These are phyloP conservation scores for Galium porrigens DNA, from an alignment of 305 asterid species.

Conservation along the genomic window DNA sequence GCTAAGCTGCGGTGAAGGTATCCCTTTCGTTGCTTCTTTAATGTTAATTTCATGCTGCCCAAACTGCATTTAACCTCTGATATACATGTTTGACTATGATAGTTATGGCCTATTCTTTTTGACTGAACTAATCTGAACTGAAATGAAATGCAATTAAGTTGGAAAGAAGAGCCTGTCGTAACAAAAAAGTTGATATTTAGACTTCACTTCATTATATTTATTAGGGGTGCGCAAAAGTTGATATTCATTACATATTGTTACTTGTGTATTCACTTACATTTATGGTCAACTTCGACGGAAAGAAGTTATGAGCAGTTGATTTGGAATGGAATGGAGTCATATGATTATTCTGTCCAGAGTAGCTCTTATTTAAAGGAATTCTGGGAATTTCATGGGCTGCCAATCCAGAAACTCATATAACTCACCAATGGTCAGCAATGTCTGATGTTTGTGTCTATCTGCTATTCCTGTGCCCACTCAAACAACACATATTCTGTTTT, in stretches of 20 bases:
- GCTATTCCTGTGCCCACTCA: too few relatives aligned
- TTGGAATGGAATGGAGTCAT: neutral
- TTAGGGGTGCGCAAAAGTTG: too few relatives aligned
- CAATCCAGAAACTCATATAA: too few relatives aligned
- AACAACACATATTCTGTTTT: too few relatives aligned
- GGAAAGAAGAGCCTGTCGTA: neutral
- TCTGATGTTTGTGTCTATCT: too few relatives aligned
- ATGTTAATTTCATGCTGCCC: neutral
- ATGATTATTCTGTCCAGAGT: too few relatives aligned
- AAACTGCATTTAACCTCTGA: neutral
- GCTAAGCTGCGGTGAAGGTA: constrained; percentile 69
- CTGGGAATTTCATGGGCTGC: too few relatives aligned
- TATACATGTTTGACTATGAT: neutral
- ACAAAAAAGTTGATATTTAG: neutral
- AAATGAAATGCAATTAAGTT: neutral
- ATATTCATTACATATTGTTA: neutral
- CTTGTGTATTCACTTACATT: neutral
- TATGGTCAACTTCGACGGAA: too few relatives aligned
- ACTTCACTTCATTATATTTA: neutral
- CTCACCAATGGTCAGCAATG: too few relatives aligned
- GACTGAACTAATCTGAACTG: neutral
- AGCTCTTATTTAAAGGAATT: too few relatives aligned
- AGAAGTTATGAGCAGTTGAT: neutral
- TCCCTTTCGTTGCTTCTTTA: too few relatives aligned
- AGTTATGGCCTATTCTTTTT: too few relatives aligned